A percentile compares a stretch with the other conserved stretches of the same genome.
Evolutionary conservation across 495 filamentous ascomycete species (phyloP).

Genomic region (Penicillium cataractarum): DNA sequence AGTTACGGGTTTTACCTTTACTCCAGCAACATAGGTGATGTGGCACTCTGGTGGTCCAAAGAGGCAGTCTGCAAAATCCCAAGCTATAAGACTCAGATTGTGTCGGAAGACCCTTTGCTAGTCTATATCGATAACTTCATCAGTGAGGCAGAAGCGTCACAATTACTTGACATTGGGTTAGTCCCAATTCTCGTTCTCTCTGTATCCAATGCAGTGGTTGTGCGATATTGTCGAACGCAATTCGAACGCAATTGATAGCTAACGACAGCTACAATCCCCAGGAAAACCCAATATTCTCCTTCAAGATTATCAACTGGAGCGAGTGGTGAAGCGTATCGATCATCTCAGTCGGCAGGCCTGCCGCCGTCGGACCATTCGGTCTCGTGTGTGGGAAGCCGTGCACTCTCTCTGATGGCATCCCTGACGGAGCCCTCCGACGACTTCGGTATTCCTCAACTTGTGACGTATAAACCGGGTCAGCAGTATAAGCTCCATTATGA

Average conservation of each 20-base stretch:
- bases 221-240: background rate
- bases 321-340: constrained; percentile 3
- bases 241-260: background rate
- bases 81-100: background rate
- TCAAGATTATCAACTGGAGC: background rate
- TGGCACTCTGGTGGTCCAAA: background rate
- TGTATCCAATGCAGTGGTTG: background rate
- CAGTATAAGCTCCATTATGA: constrained; percentile 5
- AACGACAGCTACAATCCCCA: background rate
- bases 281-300: constrained; percentile 1
- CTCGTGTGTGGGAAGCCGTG: constrained; percentile 1
- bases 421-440: constrained; percentile 1
- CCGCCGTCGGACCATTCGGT: background rate
- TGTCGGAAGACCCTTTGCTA: constrained; percentile 6
- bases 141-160: background rate
- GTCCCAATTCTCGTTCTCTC: background rate
- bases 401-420: constrained; percentile 6
- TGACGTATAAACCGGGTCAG: constrained; percentile 4
- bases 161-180: background rate
- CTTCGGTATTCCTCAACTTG: constrained; percentile 2
- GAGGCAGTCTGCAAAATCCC: background rate
- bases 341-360: background rate
- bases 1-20: background rate
- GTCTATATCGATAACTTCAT: background rate
- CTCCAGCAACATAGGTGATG: background rate